Evolutionary conservation across 768 basidiomycete genomes (phyloP), one percentile per base, ranked within the genome.

Genomic region (Phanerodontia chrysosporium): DNA sequence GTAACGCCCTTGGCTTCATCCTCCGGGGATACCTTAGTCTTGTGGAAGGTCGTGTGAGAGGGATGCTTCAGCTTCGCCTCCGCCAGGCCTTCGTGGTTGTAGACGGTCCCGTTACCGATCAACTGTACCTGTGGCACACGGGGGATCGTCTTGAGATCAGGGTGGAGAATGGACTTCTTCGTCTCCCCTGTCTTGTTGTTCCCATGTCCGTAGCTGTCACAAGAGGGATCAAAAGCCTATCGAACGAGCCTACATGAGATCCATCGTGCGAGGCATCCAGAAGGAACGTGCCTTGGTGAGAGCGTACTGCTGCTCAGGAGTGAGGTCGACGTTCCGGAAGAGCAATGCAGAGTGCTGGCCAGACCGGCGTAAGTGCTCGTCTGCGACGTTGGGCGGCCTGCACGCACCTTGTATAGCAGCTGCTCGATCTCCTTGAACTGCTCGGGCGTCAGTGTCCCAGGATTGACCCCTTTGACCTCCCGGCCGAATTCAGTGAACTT

Each of bases 121-220:
- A 95, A 84, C 70, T 96, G 94, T 1, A 96, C 94, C 68, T 95
- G 90, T 1, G 91, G 90, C 1, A 89, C 85, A 24, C 87, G 81
- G 0, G 94, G 92, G 61, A 96, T 92, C 39, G 90, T 94, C 78
- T 93, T 95, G 66, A 95, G 82, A 69, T 94, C 90, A 0, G 92
- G 90, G 68, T 93, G 91, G 14, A 94, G 83, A 65, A 95, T 88
- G 3, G 92, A 93, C 67, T 87, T 87, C 66, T 79, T 81, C 22
- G 85, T 84, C 45, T 76, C 74, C 56, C 85, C 82, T 0, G 89
- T 92, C 78, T 92, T 91, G 77, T 92, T 91, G 72, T 92, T 92
- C 1, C 92, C 91, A 66, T 95, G 92, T 0, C 93, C 92, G 66
- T 95, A 94, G 64, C 72, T 83, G 65, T 83, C 77, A 27, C 79